Evolutionary conservation across 148 eudicot species (phyloP).

Genomic region (Rhododendron williamsianum): DNA sequence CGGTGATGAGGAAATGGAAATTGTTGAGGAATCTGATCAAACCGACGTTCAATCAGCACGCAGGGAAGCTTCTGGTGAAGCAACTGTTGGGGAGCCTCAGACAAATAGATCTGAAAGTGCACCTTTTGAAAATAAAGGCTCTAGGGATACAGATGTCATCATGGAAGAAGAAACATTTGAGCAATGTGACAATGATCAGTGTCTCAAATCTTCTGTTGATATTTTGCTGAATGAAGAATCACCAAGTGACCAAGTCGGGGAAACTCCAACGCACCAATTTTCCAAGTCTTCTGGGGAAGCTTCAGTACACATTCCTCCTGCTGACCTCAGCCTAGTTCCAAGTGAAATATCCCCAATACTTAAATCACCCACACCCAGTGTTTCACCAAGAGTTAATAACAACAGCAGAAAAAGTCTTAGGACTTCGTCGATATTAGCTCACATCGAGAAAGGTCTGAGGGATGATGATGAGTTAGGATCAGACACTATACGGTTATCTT

Average conservation of each 20-base stretch:
- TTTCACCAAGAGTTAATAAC: slow-evolving; percentile 59
- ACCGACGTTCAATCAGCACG: slow-evolving; percentile 23
- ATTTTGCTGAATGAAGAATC: slow-evolving; percentile 20
- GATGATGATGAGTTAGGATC: slow-evolving; percentile 13
- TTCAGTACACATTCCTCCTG: slow-evolving; percentile 21
- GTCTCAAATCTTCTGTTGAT: slow-evolving; percentile 13
- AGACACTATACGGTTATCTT: slow-evolving; percentile 27
- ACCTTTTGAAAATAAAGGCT: slow-evolving; percentile 22
- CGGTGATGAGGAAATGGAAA: slow-evolving; percentile 91
- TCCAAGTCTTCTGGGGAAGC: slow-evolving; percentile 13
- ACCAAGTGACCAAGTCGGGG: slow-evolving; percentile 17
- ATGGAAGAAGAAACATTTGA: slow-evolving; percentile 66
- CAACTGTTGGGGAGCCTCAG: slow-evolving; percentile 10
- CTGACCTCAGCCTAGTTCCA: slow-evolving; percentile 31
- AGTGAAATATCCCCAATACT: slow-evolving; percentile 50
- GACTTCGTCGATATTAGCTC: slow-evolving; percentile 52
- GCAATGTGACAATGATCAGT: slow-evolving; percentile 24
- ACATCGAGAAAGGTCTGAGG: slow-evolving; percentile 39
- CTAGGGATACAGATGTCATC: slow-evolving; percentile 55
- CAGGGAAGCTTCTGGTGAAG: slow-evolving; percentile 12
- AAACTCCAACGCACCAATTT: slow-evolving; percentile 6
- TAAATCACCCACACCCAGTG: slow-evolving; percentile 70
- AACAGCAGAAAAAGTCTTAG: slow-evolving; percentile 75
- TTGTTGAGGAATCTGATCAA: slow-evolving; percentile 63
- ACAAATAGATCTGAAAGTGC: slow-evolving; percentile 19